Base-by-base conservation (phyloP, 2,329 filamentous ascomycete genomes). In the Trichoderma harzianum region DNA sequence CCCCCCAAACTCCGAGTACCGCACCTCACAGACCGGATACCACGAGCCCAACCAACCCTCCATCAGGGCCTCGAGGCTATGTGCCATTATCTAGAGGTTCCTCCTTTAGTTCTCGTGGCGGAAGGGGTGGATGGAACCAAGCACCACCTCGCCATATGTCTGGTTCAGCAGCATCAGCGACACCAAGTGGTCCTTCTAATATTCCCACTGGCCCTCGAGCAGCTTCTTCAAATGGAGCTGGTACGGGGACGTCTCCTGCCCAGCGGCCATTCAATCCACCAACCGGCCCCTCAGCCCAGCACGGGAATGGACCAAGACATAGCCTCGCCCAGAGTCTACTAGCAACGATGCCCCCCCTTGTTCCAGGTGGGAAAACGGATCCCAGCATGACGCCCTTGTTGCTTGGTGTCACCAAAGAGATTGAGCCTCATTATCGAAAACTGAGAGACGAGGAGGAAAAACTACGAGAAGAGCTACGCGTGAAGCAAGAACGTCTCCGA, bases 371-470 rank as follows among this genome's bases (percentile, higher is more conserved):
- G 32, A 88, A 88, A 74, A 77, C 87, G 24, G 87, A 89, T 72
- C 83, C 85, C 1, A 78, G 81, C 21, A 80, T 85, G 75, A 77
- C 83, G 2, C 82, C 86, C 2, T 75, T 86, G 55, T 81, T 82
- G 5, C 70, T 80, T 0, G 86, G 87, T 18, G 84, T 89, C 28
- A 82, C 84, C 36, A 84, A 85, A 12, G 88, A 90, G 57, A 79
- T 88, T 18, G 86, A 88, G 73, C 78, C 83, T n/a, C 86, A 88
- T 77, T 85, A 84, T 74, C 82, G 83, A 39, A 86, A 86, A 72
- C 82, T 89, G 12, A 84, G 83, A 72, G 87, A 89, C 51, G 88
- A 90, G 60, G 88, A 89, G 76, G 88, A 89, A 77, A 85, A 85
- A 73, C 76, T 89, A 43, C 83, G 88, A 2, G 83, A 86, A 55